A percentile compares a stretch with the other conserved stretches of the same genome.
phyloP scores from a whole-genome alignment of 345 rosid genomes.

The Eutrema japonicum region DNA sequence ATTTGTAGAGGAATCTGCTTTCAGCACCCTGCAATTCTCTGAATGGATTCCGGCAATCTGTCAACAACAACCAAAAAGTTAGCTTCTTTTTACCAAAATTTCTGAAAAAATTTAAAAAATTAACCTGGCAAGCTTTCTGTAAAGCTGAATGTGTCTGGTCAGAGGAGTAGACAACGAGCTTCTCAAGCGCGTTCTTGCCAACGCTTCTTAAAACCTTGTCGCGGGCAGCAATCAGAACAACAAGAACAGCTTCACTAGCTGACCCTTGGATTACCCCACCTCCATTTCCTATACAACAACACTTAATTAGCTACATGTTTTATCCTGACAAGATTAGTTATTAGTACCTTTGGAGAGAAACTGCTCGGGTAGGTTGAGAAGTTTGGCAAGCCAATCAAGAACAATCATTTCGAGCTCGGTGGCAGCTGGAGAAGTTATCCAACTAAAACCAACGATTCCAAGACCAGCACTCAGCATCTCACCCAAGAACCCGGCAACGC shows the following conservation, averaged over 20 bases:
- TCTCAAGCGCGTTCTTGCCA: constrained; percentile 65
- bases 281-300: constrained; percentile 61
- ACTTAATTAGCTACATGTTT: constrained; percentile 2
- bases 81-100: background rate
- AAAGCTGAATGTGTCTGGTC: constrained; percentile 90
- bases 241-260: constrained; percentile 93
- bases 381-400: constrained; percentile 85
- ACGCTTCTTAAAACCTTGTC: constrained; percentile 57
- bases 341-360: constrained; percentile 69
- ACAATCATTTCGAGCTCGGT: constrained; percentile 92
- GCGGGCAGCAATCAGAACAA: constrained; percentile 77
- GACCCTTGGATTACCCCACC: constrained; percentile 96
- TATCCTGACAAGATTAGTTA: background rate
- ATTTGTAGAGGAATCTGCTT: constrained; percentile 66
- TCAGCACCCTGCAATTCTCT: constrained; percentile 70
- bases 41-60: constrained; percentile 82
- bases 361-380: constrained; percentile 73
- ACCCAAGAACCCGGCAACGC: constrained; percentile 89
- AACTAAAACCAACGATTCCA: constrained; percentile 74
- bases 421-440: constrained; percentile 94
- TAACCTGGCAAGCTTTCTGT: constrained; percentile 90
- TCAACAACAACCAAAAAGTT: constrained; percentile 24
- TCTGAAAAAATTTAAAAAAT: constrained; percentile 35
- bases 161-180: constrained; percentile 83
- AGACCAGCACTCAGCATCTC: constrained; percentile 96